These are phyloP conservation scores for Ophiostoma populinum DNA, from an alignment of 2,329 filamentous ascomycete genomes.

Conservation along the genomic window DNA sequence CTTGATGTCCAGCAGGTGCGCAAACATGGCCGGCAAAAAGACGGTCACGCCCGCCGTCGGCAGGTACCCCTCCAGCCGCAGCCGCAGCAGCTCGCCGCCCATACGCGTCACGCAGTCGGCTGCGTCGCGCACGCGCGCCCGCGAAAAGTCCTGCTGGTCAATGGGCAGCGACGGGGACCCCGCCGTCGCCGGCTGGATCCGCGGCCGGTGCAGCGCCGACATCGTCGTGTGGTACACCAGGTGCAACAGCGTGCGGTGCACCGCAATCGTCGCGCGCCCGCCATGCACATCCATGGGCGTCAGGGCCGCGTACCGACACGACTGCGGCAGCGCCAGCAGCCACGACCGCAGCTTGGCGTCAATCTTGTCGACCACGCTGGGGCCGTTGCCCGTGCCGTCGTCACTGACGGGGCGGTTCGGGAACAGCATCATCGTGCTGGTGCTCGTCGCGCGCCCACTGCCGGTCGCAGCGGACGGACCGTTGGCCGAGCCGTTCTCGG, in stretches of 20 bases:
- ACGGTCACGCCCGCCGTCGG: conserved; percentile 86
- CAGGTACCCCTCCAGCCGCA: conserved; percentile 59
- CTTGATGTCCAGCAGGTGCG: conserved; percentile 85
- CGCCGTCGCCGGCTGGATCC: conserved; percentile 64
- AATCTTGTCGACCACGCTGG: conserved; percentile 60
- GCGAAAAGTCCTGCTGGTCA: conserved; percentile 60
- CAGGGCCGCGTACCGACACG: conserved; percentile 49
- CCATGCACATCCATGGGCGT: conserved; percentile 38
- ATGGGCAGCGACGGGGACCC: conserved; percentile 32
- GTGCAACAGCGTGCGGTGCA: conserved; percentile 75
- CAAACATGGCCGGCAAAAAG: conserved; percentile 81
- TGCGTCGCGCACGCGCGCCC: conserved; percentile 65
- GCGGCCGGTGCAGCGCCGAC: conserved; percentile 78
- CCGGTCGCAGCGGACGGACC: neutral
- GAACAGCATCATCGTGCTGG: conserved; percentile 72
- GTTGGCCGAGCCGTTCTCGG: neutral
- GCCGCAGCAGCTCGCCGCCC: conserved; percentile 55
- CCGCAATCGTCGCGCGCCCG: conserved; percentile 38
- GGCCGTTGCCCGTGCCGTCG: conserved; percentile 28
- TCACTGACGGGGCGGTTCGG: conserved; percentile 65
- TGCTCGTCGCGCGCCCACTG: conserved; percentile 33
- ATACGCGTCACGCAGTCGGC: conserved; percentile 76
- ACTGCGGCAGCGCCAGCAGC: conserved; percentile 52
- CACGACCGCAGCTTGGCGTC: conserved; percentile 66
- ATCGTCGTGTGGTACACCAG: conserved; percentile 90